A percentile compares a stretch with the other conserved stretches of the same genome.
These are phyloP conservation scores for Tetracladium marchalianum DNA, from an alignment of 495 filamentous ascomycete species.

Conservation along the genomic window DNA sequence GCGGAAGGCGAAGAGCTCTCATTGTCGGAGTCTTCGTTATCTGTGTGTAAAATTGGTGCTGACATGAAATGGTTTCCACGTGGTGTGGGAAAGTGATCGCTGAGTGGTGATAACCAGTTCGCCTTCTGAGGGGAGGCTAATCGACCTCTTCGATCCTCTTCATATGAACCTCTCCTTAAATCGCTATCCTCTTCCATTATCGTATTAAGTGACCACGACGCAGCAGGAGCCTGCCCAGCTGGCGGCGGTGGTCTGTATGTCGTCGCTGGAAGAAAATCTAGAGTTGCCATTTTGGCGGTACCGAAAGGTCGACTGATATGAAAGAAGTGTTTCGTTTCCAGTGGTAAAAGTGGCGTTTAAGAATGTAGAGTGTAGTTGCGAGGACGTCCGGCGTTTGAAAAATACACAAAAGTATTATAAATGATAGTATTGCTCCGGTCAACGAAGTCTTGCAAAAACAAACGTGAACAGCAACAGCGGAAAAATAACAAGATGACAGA, in stretches of 20 bases:
- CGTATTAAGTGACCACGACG: slow-evolving; percentile 67
- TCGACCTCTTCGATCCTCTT: not conserved
- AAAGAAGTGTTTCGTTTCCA: slow-evolving; percentile 11
- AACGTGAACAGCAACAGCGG: slow-evolving; percentile 14
- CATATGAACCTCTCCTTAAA: slow-evolving; percentile 16
- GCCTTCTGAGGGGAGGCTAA: slow-evolving; percentile 5
- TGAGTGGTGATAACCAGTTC: slow-evolving; percentile 43
- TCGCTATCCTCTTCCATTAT: slow-evolving; percentile 64
- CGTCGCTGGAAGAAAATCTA: slow-evolving; percentile 45
- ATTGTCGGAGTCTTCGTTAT: slow-evolving; percentile 31
- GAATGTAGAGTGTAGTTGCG: slow-evolving; percentile 6
- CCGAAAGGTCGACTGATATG: slow-evolving; percentile 11
- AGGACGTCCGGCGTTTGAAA: slow-evolving; percentile 32
- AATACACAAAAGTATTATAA: slow-evolving; percentile 17
- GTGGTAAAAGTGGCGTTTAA: not conserved
- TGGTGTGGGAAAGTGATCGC: slow-evolving; percentile 53
- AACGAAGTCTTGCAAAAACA: slow-evolving; percentile 26
- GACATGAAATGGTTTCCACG: slow-evolving; percentile 46
- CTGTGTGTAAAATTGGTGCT: slow-evolving; percentile 39
- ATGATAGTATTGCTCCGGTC: slow-evolving; percentile 27
- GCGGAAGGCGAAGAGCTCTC: slow-evolving; percentile 38
- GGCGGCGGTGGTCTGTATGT: slow-evolving; percentile 52
- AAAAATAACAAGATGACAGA: slow-evolving; percentile 18
- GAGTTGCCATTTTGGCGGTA: slow-evolving; percentile 43
- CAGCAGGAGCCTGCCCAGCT: slow-evolving; percentile 61